Base-by-base conservation (phyloP, 192 early-diverging fungal genomes). In the Backusella psychrophila region DNA sequence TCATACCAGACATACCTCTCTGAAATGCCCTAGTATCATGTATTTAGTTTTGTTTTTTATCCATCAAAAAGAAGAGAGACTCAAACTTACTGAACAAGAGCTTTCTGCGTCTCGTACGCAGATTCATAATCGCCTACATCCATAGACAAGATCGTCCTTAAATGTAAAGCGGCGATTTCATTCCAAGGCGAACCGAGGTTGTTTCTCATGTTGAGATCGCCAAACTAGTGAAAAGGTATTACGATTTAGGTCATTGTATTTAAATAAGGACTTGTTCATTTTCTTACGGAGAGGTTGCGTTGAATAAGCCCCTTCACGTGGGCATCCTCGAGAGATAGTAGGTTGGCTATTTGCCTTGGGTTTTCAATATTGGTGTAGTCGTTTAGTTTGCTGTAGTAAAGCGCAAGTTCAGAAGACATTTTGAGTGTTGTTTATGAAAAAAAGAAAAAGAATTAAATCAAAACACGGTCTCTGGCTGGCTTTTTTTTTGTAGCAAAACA, bases 31-130 rank as follows among this genome's bases (percentile, higher is more conserved):
- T 92, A 73, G 31, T 23, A 74, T 17, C 26, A 75, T 34, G 35
- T 9, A 63, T 14, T 8, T 44, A 44, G 42, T n/a, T 59, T 14
- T 5, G 11, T 71, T 35, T 71, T 35, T 34, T 21, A 26, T 12
- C 9, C 38, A 21, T 71, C 12, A 77, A 63, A 29, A 5, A 63
- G n/a, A 4, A 26, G 34, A 53, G 23, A 46, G 12, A 23, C 4
- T 29, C 21, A 38, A 8, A 41, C 83, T 73, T 83, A 90, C 89
- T 79, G 63, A 14, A 86, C 78, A 4, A 87, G 78, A 11, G 49
- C 80, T 33, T 77, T 72, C 71, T 91, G 89, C 19, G 82, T 78
- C n/a, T 76, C 73, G 73, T 81, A 87, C 1, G 87, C 89, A 21
- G 71, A 53, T 8, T 74, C 35, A 77, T 71, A 85, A 52, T 86